Evolutionary conservation across 1,139 yeast species (phyloP).

Genomic region (Lodderomyces beijingensis): DNA sequence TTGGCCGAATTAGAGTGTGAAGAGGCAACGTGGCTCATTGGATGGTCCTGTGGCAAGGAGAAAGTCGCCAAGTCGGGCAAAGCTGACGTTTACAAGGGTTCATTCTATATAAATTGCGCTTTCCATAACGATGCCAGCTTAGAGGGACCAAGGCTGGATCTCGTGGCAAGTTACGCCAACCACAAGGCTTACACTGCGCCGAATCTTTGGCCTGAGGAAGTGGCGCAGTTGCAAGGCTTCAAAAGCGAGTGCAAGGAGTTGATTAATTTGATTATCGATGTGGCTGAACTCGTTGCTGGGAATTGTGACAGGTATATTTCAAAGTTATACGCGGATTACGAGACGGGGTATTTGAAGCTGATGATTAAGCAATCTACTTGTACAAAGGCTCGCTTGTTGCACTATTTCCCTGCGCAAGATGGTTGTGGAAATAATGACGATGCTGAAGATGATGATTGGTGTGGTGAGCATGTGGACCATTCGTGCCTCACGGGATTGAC

Average conservation of each 20-base stretch:
- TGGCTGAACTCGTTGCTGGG: conserved; percentile 48
- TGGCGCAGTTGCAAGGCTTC: conserved; percentile 19
- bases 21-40: conserved; percentile 50
- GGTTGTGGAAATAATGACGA: neutral
- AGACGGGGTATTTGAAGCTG: conserved; percentile 35
- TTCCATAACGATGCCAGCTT: conserved; percentile 41
- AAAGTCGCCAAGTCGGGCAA: conserved; percentile 31
- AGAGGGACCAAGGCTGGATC: conserved; percentile 42
- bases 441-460: conserved; percentile 47
- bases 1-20: conserved; percentile 42
- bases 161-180: conserved; percentile 27
- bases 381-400: conserved; percentile 57
- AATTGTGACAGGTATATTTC: conserved; percentile 49
- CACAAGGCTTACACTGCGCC: conserved; percentile 44
- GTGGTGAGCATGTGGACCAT: conserved; percentile 65
- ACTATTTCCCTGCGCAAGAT: conserved; percentile 39
- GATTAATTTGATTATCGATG: conserved; percentile 45
- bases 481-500: conserved; percentile 61
- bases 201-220: conserved; percentile 50
- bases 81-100: conserved; percentile 55
- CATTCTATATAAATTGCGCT: conserved; percentile 58
- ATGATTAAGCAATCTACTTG: conserved; percentile 50
- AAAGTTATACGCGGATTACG: conserved; percentile 24
- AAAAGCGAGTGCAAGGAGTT: conserved; percentile 34
- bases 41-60: conserved; percentile 68